Evolutionary conservation across 106 monocot genomes (phyloP).

Genomic region (Dendrobium officinale): DNA sequence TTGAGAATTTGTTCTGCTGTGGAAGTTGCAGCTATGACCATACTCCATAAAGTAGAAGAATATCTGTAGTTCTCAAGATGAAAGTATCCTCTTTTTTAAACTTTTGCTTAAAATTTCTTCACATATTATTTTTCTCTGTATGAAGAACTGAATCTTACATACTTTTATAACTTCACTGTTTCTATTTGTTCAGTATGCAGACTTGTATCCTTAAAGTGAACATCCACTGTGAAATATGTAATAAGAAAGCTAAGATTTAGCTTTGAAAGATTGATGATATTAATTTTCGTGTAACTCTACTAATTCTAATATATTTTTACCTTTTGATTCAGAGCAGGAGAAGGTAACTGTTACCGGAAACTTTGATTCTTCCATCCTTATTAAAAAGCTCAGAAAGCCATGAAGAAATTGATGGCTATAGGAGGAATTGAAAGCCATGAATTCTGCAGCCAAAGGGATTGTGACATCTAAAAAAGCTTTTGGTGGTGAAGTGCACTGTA

Average conservation of each 20-base stretch:
- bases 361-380: slow-evolving; percentile 46
- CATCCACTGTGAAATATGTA: slow-evolving; percentile 32
- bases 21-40: too few species aligned
- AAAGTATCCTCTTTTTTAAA: slow-evolving; percentile 8
- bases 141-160: too few species aligned
- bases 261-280: slow-evolving; percentile 26
- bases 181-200: slow-evolving; percentile 7
- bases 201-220: slow-evolving; percentile 23
- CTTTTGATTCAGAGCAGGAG: slow-evolving; percentile 47
- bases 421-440: background rate
- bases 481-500: too few species aligned
- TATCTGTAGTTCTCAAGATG: slow-evolving; percentile 30
- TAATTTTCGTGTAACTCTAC: background rate
- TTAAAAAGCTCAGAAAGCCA: slow-evolving; percentile 44
- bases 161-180: background rate
- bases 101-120: background rate
- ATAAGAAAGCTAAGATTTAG: slow-evolving; percentile 26
- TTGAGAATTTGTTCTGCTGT: background rate
- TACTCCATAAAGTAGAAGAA: slow-evolving; percentile 3
- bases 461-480: background rate
- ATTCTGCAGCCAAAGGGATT: background rate
- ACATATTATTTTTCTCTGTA: too few species aligned
- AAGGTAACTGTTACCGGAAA: slow-evolving; percentile 64
- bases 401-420: background rate
- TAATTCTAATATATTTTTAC: background rate